Conservation (phyloP, 345 rosid species). For the Ricinus communis region DNA sequence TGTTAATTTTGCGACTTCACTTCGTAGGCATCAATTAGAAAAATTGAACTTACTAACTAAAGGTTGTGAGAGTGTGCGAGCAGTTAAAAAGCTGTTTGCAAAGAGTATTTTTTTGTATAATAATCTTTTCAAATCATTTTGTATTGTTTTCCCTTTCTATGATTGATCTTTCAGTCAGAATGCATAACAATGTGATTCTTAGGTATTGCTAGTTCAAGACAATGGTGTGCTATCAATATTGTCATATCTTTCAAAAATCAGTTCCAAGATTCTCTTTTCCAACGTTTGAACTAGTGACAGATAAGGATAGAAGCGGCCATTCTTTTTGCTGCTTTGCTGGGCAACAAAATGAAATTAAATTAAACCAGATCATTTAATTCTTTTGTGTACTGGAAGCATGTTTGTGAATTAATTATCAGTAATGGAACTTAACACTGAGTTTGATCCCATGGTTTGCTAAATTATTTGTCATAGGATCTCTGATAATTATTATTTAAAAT, state of each 20-base stretch:
- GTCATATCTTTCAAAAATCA: not conserved
- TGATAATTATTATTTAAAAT: not conserved
- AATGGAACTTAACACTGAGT: not conserved
- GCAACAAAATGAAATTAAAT: not conserved
- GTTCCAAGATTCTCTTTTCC: not conserved
- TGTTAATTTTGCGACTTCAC: not conserved
- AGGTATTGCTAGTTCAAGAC: not conserved
- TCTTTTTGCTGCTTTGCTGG: not conserved
- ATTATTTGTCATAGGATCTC: not conserved
- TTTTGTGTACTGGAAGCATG: not conserved
- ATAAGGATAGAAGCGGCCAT: not conserved
- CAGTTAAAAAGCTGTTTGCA: too few species aligned
- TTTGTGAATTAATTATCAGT: not conserved
- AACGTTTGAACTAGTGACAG: not conserved
- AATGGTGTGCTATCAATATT: not conserved
- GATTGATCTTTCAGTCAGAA: too few species aligned
- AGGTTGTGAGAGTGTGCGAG: not conserved
- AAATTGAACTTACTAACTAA: not conserved
- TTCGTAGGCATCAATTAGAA: not conserved
- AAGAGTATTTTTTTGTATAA: too few species aligned
- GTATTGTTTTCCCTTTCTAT: too few species aligned
- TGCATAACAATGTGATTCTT: not conserved
- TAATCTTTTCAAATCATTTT: too few species aligned
- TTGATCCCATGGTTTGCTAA: not conserved
- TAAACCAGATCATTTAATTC: too few species aligned